Evolutionary conservation across 225 moss, liverwort and hornwort genomes (phyloP), one percentile per base, ranked within the genome.

Genomic region (Polytrichum commune): DNA sequence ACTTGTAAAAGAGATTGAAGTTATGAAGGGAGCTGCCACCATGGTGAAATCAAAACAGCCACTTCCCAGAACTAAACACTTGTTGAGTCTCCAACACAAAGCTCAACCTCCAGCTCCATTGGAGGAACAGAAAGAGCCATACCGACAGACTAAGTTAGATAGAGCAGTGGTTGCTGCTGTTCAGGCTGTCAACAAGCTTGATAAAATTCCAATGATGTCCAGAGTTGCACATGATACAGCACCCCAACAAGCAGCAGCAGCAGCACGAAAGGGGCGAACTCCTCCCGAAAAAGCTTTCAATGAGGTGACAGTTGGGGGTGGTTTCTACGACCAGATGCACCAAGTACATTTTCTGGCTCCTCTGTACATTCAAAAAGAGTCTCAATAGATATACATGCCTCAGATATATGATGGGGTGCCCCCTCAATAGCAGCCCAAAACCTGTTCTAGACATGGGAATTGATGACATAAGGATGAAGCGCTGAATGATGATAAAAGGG

Each of bases 181-280:
- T 64, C 79, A 86, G 24, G 79, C 75, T 73, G 79, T 84, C 22
- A 81, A 80, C 68, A 84, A 80, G 60, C 78, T 84, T 58, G 84
- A 80, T 65, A 33, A 73, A 64, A 7, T 77, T 62, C 77, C 82
- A 73, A 70, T 79, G 58, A 69, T 82, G 22, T 63, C 78, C 20
- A 26, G 35, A 19, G 8, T 77, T 19, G 69, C 76, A 35, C 68
- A 69, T 33, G 60, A 69, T 71, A 66, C 77, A 66, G 58, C 54
- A 68, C 65, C 64, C 13, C 67, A 25, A 38, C 79, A 80, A 53
- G 46, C 60, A 57, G 68, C 25, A 53, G 46, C 60, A 57, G 70
- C 22, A 5, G 66, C 38, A 35, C 74, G 69, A 29, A 84, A 86
- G 68, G 75, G 80, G 19, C 24, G 2, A 19, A 57, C 67, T 57